phyloP scores from a whole-genome alignment of 1,284 basidiomycete genomes.

The Apiotrichum gracile region DNA sequence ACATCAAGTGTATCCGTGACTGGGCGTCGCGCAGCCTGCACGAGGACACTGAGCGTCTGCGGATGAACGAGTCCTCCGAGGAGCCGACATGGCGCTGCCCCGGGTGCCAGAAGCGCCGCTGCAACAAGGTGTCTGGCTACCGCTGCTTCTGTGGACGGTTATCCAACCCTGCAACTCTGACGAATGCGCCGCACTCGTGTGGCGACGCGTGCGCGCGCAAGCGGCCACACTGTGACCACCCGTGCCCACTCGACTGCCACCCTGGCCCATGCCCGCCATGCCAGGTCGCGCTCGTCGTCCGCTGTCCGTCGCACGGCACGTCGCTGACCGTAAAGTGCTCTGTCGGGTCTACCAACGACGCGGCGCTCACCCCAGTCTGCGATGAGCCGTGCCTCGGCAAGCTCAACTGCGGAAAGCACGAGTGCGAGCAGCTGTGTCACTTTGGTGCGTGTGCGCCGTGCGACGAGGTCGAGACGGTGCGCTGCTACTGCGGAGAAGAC shows the following conservation, averaged over 20 bases:
- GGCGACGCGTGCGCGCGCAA: conserved; percentile 66
- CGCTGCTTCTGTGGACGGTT: conserved; percentile 77
- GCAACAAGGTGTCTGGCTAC: conserved; percentile 61
- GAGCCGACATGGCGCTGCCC: conserved; percentile 68
- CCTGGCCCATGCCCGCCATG: conserved; percentile 74
- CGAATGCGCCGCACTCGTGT: conserved; percentile 77
- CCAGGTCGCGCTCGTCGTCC: conserved; percentile 52
- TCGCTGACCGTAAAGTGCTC: conserved; percentile 62
- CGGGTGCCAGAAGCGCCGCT: conserved; percentile 72
- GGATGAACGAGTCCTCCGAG: conserved; percentile 45
- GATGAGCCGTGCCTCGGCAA: conserved; percentile 57
- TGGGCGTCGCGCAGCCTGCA: conserved; percentile 70
- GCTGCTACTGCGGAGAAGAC: conserved; percentile 73
- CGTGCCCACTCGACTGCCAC: conserved; percentile 65
- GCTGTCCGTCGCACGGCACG: conserved; percentile 64
- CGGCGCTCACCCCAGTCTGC: conserved; percentile 56
- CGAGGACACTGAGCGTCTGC: conserved; percentile 48
- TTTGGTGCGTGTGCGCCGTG: conserved; percentile 65
- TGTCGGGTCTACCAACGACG: conserved; percentile 44
- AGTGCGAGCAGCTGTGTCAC: conserved; percentile 57
- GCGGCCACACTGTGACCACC: conserved; percentile 57
- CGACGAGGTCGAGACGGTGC: conserved; percentile 52
- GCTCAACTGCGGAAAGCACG: conserved; percentile 64
- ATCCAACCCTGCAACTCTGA: conserved; percentile 62
- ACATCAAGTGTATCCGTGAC: conserved; percentile 57